These are phyloP conservation scores for Citrus australasica DNA, from an alignment of 345 rosid species.

Conservation along the genomic window DNA sequence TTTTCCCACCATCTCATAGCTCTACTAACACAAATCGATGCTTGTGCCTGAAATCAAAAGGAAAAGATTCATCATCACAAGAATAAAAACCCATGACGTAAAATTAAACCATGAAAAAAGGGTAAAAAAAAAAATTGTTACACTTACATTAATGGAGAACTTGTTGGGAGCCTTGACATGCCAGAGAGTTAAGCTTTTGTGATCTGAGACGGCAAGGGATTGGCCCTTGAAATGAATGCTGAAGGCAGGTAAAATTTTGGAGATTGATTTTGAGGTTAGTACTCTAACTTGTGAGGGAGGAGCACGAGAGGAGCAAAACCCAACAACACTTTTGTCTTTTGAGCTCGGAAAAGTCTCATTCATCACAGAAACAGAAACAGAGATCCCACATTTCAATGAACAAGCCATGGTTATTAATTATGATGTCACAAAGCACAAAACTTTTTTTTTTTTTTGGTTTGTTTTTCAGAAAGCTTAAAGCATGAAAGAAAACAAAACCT, in stretches of 20 bases:
- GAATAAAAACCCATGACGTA: not conserved
- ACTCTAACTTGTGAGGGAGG: conserved; percentile 9
- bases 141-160: conserved; percentile 40
- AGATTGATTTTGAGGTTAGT: conserved; percentile 30
- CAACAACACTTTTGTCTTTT: conserved; percentile 14
- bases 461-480: not conserved
- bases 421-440: not conserved
- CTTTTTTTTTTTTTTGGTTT: not conserved
- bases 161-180: conserved; percentile 21
- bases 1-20: conserved; percentile 81
- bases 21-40: conserved; percentile 45
- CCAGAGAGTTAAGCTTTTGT: conserved; percentile 24
- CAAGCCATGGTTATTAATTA: conserved; percentile 26
- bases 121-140: not conserved
- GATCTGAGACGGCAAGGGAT: conserved; percentile 28
- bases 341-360: conserved; percentile 14
- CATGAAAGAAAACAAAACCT: not conserved
- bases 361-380: conserved; percentile 22
- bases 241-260: conserved; percentile 25
- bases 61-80: not conserved
- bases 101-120: too few relatives aligned
- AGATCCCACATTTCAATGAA: conserved; percentile 18
- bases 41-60: conserved; percentile 31
- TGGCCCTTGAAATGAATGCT: conserved; percentile 35
- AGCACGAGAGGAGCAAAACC: conserved; percentile 24